Evolutionary conservation across 495 filamentous ascomycete genomes (phyloP).

Genomic region (Daldinia childiae): DNA sequence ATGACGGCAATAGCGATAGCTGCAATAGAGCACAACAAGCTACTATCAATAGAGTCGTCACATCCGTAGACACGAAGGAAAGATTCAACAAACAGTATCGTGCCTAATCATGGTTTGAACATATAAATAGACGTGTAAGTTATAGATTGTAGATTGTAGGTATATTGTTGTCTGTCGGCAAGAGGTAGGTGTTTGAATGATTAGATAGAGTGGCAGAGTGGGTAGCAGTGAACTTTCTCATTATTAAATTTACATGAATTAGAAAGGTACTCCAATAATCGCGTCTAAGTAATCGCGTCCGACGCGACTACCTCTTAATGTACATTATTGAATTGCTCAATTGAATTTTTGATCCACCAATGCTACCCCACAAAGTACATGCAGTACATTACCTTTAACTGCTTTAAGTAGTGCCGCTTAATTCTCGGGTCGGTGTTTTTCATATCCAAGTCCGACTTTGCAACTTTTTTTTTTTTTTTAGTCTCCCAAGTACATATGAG

Average conservation of each 20-base stretch:
- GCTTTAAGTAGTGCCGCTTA: neutral
- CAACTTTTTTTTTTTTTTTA: conserved; percentile 44
- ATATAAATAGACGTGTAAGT: neutral
- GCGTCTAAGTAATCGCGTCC: conserved; percentile 25
- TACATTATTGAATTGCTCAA: conserved; percentile 14
- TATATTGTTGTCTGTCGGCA: too few relatives aligned
- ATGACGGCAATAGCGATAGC: conserved; percentile 4
- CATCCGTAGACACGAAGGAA: neutral
- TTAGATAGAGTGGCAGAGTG: neutral
- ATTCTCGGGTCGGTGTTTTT: conserved; percentile 31
- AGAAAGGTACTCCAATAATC: neutral
- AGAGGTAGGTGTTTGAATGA: neutral
- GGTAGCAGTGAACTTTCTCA: neutral
- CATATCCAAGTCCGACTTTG: conserved; percentile 12
- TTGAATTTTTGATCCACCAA: conserved; percentile 20
- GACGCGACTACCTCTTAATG: conserved; percentile 39
- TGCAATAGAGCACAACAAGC: neutral
- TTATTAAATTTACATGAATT: neutral
- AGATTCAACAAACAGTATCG: neutral
- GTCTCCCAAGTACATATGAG: conserved; percentile 4
- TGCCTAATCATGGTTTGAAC: neutral
- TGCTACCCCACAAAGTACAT: neutral
- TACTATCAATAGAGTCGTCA: neutral
- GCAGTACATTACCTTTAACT: neutral
- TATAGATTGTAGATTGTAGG: too few relatives aligned